phyloP scores from a whole-genome alignment of 192 early-diverging fungal species.

The Coemansia sp. region DNA sequence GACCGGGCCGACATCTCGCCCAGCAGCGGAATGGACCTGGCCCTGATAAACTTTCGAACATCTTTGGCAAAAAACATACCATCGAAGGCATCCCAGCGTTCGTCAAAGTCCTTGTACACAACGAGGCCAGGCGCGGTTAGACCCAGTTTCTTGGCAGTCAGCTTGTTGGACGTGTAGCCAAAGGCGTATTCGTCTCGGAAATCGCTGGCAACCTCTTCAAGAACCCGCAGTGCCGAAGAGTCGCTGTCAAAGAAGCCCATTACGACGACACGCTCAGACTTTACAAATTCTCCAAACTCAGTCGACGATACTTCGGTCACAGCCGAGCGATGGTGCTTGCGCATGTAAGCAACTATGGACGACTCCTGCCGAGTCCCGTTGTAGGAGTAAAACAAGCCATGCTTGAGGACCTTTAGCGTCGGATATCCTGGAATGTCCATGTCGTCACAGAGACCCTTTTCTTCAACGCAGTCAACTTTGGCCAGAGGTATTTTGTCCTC shows the following conservation, averaged over 20 bases:
- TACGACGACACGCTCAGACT: conserved; percentile 79
- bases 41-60: conserved; percentile 69
- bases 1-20: conserved; percentile 88
- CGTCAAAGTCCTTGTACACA: conserved; percentile 86
- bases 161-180: conserved; percentile 69
- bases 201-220: conserved; percentile 67
- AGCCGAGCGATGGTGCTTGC: conserved; percentile 82
- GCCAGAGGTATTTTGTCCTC: conserved; percentile 72
- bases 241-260: conserved; percentile 73
- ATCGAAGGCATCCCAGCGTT: conserved; percentile 65
- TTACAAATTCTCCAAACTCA: conserved; percentile 68
- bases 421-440: conserved; percentile 84
- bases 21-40: conserved; percentile 79
- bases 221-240: conserved; percentile 58
- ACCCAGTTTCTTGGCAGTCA: conserved; percentile 55
- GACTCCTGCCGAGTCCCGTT: conserved; percentile 84
- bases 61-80: conserved; percentile 59
- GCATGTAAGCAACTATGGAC: conserved; percentile 87
- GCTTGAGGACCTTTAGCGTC: conserved; percentile 83
- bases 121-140: conserved; percentile 68
- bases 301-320: conserved; percentile 65
- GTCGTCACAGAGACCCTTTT: conserved; percentile 76
- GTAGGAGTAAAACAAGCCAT: conserved; percentile 70
- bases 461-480: conserved; percentile 96
- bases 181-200: conserved; percentile 88